Conservation (phyloP, 2,329 filamentous ascomycete species). For the Xylariaceae sp. region DNA sequence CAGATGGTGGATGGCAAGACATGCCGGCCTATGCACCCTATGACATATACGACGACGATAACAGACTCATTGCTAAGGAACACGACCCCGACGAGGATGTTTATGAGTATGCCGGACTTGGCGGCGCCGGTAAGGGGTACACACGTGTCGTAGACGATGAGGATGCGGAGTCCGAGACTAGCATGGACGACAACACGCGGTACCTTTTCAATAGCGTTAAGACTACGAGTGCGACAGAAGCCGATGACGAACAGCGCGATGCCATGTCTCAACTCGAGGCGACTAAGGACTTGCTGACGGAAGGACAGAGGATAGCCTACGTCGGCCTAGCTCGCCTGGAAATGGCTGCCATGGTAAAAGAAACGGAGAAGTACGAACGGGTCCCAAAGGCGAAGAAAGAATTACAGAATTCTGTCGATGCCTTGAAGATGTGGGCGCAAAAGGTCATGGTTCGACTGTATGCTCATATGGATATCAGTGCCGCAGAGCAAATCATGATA, state of each 20-base stretch:
- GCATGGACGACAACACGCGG: constrained; percentile 93
- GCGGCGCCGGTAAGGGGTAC: constrained; percentile 90
- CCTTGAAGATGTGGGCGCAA: constrained; percentile 91
- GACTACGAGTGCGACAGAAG: constrained; percentile 54
- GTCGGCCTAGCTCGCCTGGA: constrained; percentile 83
- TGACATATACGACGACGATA: constrained; percentile 93
- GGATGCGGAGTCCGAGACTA: constrained; percentile 87
- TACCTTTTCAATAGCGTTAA: constrained; percentile 79
- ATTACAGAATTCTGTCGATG: constrained; percentile 63
- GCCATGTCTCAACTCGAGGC: constrained; percentile 86
- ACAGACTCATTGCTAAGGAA: constrained; percentile 78
- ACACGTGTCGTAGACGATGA: constrained; percentile 93
- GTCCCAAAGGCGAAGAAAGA: constrained; percentile 68
- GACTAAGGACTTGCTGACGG: constrained; percentile 90
- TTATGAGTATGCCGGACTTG: constrained; percentile 69
- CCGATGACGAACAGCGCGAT: constrained; percentile 80
- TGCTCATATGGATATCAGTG: constrained; percentile 91
- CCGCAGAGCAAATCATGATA: constrained; percentile 94
- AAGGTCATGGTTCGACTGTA: constrained; percentile 97
- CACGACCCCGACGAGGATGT: constrained; percentile 62
- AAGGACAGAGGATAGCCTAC: constrained; percentile 93
- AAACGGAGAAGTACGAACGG: constrained; percentile 55
- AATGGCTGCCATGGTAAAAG: constrained; percentile 70
- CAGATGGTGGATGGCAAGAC: constrained; percentile 74
- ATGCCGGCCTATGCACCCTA: constrained; percentile 93